Evolutionary conservation across 202 grass and related monocot genomes (phyloP).

Genomic region (Dendrocalamus latiflorus): DNA sequence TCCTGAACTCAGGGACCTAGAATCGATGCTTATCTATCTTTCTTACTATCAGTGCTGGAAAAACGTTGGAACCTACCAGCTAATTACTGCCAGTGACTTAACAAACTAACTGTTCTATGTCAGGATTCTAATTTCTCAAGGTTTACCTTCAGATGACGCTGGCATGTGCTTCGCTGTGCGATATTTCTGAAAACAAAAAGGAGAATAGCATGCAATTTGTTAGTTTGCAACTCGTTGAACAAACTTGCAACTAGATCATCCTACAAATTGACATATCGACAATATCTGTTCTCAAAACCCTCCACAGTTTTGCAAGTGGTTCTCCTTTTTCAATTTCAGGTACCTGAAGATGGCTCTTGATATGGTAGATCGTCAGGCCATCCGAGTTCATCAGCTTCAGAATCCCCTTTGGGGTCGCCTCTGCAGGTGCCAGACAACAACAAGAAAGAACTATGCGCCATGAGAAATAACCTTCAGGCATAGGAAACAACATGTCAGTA

Average conservation of each 20-base stretch:
- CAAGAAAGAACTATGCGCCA: background rate
- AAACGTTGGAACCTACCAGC: background rate
- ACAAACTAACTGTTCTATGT: background rate
- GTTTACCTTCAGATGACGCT: slow-evolving; percentile 64
- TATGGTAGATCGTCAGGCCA: slow-evolving; percentile 81
- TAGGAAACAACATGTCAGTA: background rate
- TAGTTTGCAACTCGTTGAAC: background rate
- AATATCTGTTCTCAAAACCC: background rate
- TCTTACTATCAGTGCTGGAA: too few species aligned
- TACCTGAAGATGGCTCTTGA: slow-evolving; percentile 97
- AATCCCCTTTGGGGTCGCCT: slow-evolving; percentile 85
- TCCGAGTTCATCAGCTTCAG: slow-evolving; percentile 83
- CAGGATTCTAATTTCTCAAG: background rate
- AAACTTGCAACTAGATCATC: background rate
- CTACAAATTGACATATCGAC: background rate
- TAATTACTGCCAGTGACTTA: background rate
- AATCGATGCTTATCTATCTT: background rate
- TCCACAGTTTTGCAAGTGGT: background rate
- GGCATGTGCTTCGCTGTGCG: slow-evolving; percentile 73
- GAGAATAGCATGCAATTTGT: background rate
- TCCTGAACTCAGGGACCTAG: background rate
- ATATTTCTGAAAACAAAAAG: slow-evolving; percentile 58
- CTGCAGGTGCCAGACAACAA: slow-evolving; percentile 27
- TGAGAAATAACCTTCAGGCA: slow-evolving; percentile 1
- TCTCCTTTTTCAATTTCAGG: too few species aligned